Evolutionary conservation across 345 rosid genomes (phyloP), one percentile per base, ranked within the genome.

Genomic region (Acer yangbiense): DNA sequence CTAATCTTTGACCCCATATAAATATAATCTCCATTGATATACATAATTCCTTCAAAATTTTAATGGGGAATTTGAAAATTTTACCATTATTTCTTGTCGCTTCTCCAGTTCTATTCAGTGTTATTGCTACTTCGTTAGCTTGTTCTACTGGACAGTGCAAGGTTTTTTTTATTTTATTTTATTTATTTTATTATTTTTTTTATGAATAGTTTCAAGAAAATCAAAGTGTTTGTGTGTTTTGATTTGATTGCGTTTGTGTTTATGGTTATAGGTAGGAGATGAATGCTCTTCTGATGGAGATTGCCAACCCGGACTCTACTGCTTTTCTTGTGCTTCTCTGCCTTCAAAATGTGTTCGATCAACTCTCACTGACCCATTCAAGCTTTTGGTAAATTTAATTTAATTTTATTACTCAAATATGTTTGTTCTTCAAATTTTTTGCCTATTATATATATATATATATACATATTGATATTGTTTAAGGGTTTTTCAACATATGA

Each of bases 301-400:
- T 9, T 88, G 88, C 60, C 58, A 2, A 3, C 65, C 71, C 9
- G 88, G 91, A 41, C 82, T 84, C 29, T 77, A 75, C 57, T 88
- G 89, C 65, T 82, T 71, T 0, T 72, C 81, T 50, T 88, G 91
- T 52, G 80, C 71, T 14, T 18, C 7, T 76, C 3, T 32, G n/a
- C 76, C 54, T 54, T 81, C 86, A 65, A 83, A 57, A 83, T 88
- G 91, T 68, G 88, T 83, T 46, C 78, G 89, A 73, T 73, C 87
- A 66, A 74, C 67, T 65, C 32, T 74, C 43, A 78, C 88, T 6
- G 75, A 88, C 75, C 91, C 78, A 44, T 88, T 86, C 79, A 73
- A 86, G 76, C 61, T 82, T 43, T 67, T 77, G 84, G 89, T 88
- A 70, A 65, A 9, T 50, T 3, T 23, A 20, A 9, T 50, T 4